Evolutionary conservation across 805 yeast genomes (phyloP), one percentile per base, ranked within the genome.

Genomic region (Pichia sporocuriosa): DNA sequence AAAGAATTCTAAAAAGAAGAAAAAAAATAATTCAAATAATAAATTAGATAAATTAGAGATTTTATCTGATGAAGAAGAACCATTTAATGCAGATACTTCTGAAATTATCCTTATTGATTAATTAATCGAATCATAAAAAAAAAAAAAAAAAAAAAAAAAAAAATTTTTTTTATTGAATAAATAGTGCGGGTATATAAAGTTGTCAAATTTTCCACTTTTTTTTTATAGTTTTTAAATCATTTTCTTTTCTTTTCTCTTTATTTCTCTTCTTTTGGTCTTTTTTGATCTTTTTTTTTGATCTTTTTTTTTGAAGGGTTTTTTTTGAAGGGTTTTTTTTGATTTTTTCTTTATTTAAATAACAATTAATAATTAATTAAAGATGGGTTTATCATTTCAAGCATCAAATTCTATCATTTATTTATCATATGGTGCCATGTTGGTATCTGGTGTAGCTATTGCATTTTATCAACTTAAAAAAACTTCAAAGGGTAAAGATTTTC

Each of bases 391-490:
- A 2, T 57, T 54, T 31, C 71, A 68, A 51, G 69, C 67, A 16
- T 58, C 86, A 2, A 73, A 82, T 51, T 84, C 84, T 39, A 74
- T 82, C 48, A 67, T 80, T 20, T 82, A 79, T 61, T 59, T 73
- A 20, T 72, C 84, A 2, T 80, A 79, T 49, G 76, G 77, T 33
- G 64, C 67, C 4, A 62, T 79, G 54, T 65, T 82, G 28, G 57
- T 72, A 19, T 55, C 73, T 17, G 87, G 87, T 5, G 57, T 76
- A 1, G 66, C 56, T 4, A 68, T 79, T 13, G 95, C 95, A 0
- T 54, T 69, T 55, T 82, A 72, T 66, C 69, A 70, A 28, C 67
- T 72, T 6, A 33, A 32, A 68, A 71, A 35, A 30, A 39, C 23
- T 32, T 65, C 68, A 33, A 36, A 34, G 16, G 39, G 38, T 9